Percentiles rank a stretch among this genome's conserved stretches.
Conservation (phyloP, 2,329 filamentous ascomycete genomes). For the Cercospora brassicicola region DNA sequence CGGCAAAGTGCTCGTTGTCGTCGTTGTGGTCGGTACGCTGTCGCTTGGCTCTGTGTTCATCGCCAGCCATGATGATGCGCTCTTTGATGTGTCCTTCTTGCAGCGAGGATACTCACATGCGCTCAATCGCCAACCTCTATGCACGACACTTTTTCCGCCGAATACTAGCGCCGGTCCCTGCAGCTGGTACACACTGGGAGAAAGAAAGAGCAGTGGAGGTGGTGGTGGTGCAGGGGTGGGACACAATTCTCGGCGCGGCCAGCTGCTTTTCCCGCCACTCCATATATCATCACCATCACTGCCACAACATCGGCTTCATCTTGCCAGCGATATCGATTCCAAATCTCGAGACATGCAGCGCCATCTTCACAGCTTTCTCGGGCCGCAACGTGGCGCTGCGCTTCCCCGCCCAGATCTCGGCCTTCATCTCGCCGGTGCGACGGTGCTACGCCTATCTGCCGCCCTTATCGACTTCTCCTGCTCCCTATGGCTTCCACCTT, state of each 20-base stretch:
- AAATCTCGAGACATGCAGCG: background rate
- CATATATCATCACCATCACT: background rate
- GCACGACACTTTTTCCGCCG: background rate
- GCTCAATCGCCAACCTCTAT: background rate
- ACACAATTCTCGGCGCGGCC: background rate
- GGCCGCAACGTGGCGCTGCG: background rate
- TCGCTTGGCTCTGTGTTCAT: slow-evolving; percentile 27
- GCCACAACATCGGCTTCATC: background rate
- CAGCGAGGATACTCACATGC: slow-evolving; percentile 13
- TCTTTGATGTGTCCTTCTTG: background rate
- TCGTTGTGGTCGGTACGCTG: slow-evolving; percentile 47
- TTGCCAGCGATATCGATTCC: background rate
- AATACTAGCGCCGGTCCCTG: background rate
- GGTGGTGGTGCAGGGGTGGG: background rate
- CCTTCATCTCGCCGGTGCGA: background rate
- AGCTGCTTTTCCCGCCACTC: background rate
- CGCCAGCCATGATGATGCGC: slow-evolving; percentile 24
- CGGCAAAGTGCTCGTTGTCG: slow-evolving; percentile 53
- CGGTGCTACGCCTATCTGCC: background rate
- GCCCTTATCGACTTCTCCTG: background rate
- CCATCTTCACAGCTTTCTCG: background rate
- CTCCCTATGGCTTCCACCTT: background rate
- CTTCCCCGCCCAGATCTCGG: background rate
- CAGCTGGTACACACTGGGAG: background rate
- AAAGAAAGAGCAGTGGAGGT: background rate